phyloP scores from a whole-genome alignment of 2,329 filamentous ascomycete genomes.

The Colletotrichum destructivum region DNA sequence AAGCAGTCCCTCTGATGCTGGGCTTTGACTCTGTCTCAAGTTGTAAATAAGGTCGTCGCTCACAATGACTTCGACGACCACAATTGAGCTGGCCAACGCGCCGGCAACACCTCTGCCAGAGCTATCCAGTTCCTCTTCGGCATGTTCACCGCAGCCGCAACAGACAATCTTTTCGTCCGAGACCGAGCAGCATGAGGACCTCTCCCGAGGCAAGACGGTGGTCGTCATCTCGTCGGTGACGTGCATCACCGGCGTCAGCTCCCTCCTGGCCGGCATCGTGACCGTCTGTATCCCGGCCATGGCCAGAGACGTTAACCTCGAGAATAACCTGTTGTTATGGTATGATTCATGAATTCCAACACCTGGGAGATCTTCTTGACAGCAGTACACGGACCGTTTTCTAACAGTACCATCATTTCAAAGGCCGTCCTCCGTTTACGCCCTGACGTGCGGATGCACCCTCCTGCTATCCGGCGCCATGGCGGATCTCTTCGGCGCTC shows the following conservation, averaged over 20 bases:
- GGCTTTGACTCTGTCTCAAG: rapidly evolving
- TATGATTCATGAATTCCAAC: conserved; percentile 1
- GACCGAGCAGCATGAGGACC: conserved; percentile 10
- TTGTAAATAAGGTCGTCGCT: not conserved
- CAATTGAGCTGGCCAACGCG: conserved; percentile 14
- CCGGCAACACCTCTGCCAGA: conserved; percentile 6
- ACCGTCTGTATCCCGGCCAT: conserved; percentile 36
- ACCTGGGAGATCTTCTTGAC: rapidly evolving
- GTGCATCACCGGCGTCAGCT: conserved; percentile 32
- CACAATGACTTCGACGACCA: conserved; percentile 18
- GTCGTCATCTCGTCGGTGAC: conserved; percentile 37
- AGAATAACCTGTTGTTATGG: conserved; percentile 23
- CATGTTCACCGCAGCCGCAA: not conserved
- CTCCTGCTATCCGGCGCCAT: conserved; percentile 34
- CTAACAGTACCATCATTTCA: not conserved
- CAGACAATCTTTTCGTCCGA: not conserved
- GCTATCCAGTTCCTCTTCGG: conserved; percentile 9
- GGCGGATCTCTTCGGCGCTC: conserved; percentile 38
- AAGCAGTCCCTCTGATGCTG: not conserved
- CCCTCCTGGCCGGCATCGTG: conserved; percentile 27
- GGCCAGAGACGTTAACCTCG: conserved; percentile 26
- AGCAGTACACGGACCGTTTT: not conserved
- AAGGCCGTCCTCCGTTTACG: conserved; percentile 36
- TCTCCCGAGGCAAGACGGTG: conserved; percentile 26
- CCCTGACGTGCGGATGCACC: conserved; percentile 28